A percentile compares a stretch with the other conserved stretches of the same genome.
These are phyloP conservation scores for Cladosporium colombiae DNA, from an alignment of 2,329 filamentous ascomycete species.

Conservation along the genomic window DNA sequence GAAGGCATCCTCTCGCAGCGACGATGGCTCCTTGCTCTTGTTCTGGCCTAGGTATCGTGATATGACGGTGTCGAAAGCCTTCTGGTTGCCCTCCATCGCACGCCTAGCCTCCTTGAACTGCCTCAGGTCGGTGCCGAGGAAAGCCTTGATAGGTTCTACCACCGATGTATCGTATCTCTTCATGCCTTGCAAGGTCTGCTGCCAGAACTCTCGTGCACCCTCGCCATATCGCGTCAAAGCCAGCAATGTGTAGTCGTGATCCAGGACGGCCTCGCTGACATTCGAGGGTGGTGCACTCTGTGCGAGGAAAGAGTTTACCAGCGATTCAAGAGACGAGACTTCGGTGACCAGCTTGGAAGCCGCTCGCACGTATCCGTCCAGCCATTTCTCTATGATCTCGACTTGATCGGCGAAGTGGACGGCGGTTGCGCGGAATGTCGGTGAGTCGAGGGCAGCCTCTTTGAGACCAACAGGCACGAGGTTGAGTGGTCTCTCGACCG, in stretches of 20 bases:
- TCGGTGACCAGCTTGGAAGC: conserved; percentile 64
- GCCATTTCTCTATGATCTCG: conserved; percentile 88
- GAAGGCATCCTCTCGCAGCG: conserved; percentile 91
- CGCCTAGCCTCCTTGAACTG: conserved; percentile 83
- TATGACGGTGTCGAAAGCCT: conserved; percentile 78
- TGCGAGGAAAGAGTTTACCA: conserved; percentile 74
- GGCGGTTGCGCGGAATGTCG: conserved; percentile 86
- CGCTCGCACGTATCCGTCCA: conserved; percentile 69
- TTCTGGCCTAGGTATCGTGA: conserved; percentile 80
- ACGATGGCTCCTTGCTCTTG: conserved; percentile 91
- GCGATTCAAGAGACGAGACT: conserved; percentile 73
- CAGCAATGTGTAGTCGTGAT: conserved; percentile 91
- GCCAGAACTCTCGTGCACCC: conserved; percentile 85
- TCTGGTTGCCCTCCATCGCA: conserved; percentile 75
- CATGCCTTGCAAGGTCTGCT: conserved; percentile 68
- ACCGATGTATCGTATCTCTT: conserved; percentile 76
- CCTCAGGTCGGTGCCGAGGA: conserved; percentile 76
- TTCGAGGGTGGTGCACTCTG: conserved; percentile 72
- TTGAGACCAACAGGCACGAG: conserved; percentile 78
- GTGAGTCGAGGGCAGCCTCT: conserved; percentile 94
- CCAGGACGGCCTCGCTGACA: conserved; percentile 80
- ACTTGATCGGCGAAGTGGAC: conserved; percentile 89
- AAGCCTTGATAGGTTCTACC: conserved; percentile 77
- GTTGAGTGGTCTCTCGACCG: conserved; percentile 26
- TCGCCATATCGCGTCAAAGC: conserved; percentile 84